Conservation (phyloP, 805 yeast genomes). For the Candida ortonii region DNA sequence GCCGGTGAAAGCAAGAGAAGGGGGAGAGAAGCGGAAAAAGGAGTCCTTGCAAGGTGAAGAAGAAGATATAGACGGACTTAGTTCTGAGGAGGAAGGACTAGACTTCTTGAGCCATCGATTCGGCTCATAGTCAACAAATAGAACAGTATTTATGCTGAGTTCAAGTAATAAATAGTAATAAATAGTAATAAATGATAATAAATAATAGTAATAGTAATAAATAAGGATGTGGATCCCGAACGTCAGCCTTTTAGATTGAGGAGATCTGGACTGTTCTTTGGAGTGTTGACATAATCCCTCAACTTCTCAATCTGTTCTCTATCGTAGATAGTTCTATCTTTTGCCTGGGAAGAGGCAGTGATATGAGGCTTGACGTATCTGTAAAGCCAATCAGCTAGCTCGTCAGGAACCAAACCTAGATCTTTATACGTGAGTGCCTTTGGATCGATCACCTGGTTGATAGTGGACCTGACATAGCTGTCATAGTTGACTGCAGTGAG, state of each 20-base stretch:
- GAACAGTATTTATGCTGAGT: conserved; percentile 3
- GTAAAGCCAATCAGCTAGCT: conserved; percentile 48
- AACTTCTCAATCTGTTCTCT: conserved; percentile 35
- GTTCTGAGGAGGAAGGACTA: conserved; percentile 17
- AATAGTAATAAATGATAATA: conserved; percentile 4
- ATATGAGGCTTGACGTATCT: conserved; percentile 40
- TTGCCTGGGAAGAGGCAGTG: conserved; percentile 33
- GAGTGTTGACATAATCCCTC: conserved; percentile 36
- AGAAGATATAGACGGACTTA: conserved; percentile 16
- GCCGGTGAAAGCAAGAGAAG: background rate
- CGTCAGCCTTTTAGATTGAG: conserved; percentile 27
- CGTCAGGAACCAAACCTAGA: conserved; percentile 62
- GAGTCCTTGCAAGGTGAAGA: conserved; percentile 6
- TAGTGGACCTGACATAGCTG: conserved; percentile 67
- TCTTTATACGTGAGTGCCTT: conserved; percentile 64
- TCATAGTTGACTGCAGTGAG: conserved; percentile 53
- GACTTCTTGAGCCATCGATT: conserved; percentile 17
- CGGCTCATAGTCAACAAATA: conserved; percentile 8
- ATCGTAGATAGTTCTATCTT: conserved; percentile 37
- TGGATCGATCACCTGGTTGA: conserved; percentile 62
- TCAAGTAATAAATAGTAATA: conserved; percentile 4
- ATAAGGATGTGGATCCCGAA: conserved; percentile 1
- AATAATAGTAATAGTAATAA: conserved; percentile 4
- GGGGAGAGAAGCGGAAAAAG: conserved; percentile 3
- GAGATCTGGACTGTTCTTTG: conserved; percentile 32